These are phyloP conservation scores for Dipteronia dyeriana DNA, from an alignment of 345 rosid genomes.

Conservation along the genomic window DNA sequence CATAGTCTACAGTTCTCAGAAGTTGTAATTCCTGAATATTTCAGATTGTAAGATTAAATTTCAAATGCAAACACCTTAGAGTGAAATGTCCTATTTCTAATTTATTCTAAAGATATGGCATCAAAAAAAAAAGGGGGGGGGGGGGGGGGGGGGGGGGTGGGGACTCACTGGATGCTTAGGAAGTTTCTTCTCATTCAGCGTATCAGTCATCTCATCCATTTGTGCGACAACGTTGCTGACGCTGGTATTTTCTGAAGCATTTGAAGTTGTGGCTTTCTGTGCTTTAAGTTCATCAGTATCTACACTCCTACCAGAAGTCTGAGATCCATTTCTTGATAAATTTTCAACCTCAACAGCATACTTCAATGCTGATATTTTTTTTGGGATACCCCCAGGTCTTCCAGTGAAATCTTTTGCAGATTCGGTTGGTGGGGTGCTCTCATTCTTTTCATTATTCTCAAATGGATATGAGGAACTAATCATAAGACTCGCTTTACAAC, in stretches of 20 bases:
- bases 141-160: no score
- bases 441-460: conserved; percentile 37
- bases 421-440: conserved; percentile 37
- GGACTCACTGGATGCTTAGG: conserved; percentile 41
- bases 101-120: not conserved
- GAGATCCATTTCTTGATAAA: conserved; percentile 42
- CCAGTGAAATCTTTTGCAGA: conserved; percentile 39
- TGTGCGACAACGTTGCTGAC: conserved; percentile 20
- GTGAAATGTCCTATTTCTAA: not conserved
- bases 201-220: conserved; percentile 22
- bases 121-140: not conserved
- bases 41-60: not conserved
- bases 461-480: conserved; percentile 28
- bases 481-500: conserved; percentile 60
- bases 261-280: conserved; percentile 30
- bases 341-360: conserved; percentile 23
- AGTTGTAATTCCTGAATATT: not conserved
- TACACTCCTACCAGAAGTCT: conserved; percentile 29
- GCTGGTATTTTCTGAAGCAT: conserved; percentile 19
- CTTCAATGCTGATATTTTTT: conserved; percentile 30
- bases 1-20: not conserved
- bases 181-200: conserved; percentile 38
- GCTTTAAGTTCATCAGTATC: conserved; percentile 39
- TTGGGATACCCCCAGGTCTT: conserved; percentile 41
- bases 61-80: not conserved